Base-by-base conservation (phyloP, 1,284 basidiomycete species). In the Austroboletus niveus region DNA sequence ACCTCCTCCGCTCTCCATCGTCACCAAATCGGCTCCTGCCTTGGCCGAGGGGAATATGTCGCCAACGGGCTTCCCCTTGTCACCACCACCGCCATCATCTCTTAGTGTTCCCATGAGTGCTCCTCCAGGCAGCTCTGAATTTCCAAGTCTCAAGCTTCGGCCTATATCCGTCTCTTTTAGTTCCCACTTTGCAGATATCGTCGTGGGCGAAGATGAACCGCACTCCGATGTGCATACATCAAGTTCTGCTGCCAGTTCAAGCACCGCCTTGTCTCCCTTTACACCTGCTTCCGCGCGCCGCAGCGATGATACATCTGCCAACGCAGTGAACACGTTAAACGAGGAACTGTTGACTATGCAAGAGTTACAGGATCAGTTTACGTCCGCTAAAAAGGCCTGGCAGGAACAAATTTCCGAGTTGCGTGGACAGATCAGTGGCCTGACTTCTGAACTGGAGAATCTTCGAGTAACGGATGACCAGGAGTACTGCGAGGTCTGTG, bases 141-240 rank as follows among this genome's bases (percentile, higher is more conserved):
- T 89, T 59, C 76, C 82, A 8, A 71, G 78, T 5, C 75, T 92
- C 38, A 84, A 80, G 61, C 70, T 92, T 45, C 79, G 90, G 17
- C 89, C 89, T 1, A 75, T 92, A 20, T 92, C 89, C 12, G 82
- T 85, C 9, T 75, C 85, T 31, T 91, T 92, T 66, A 84, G 85
- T 57, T 72, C 80, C 8, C 81, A 87, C 36, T 88, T 92, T 56
- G 72, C 77, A 14, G 82, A 85, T 36, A 80, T 87, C 49, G 76
- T 89, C 29, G 67, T 79, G 24, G 61, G 69, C 45, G 56, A 66
- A 27, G 66, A 69, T 30, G 72, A 72, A 20, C 66, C 69, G 1
- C 72, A 71, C 7, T 62, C 66, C 73, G 81, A 80, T 51, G 60
- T 69, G 0, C 75, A 77, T 48, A 79, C 81, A 2, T 77, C 79